Base-by-base conservation (phyloP, 768 basidiomycete species). In the Hemileccinum impolitum region DNA sequence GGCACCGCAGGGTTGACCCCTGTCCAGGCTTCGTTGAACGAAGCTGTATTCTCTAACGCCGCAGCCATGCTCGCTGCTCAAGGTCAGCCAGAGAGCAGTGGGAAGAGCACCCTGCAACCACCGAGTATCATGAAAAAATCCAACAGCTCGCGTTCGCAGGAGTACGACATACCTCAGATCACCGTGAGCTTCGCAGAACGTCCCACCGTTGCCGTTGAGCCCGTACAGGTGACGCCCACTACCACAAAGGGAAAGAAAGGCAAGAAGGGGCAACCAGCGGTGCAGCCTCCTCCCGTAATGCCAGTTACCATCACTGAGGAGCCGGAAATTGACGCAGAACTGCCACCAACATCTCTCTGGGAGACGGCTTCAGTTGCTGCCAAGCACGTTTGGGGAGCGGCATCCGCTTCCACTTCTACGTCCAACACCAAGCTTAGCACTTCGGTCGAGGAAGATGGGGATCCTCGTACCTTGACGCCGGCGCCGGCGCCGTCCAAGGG, bases 91-190 rank as follows among this genome's bases (percentile, higher is more conserved):
- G 50, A 39, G 9, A 42, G 11, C 14, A 39, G 15, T 28, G 43
- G 40, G 4, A 57, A 51, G 50, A 45, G 2, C 53, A 45, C 42
- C 9, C 28, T 56, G 3, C 59, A 55, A 7, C 60, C 55, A 4
- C 55, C 65, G 1, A 57, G 56, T 39, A 45, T 52, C 32, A 51
- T 65, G 55, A 68, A 66, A 40, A 64, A 64, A 39, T 57, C 59
- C 8, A 52, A 39, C 31, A 64, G 66, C 19, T 35, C 61, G 21
- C 66, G 61, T 38, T 57, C 51, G 10, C 59, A 64, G 13, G 61
- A 66, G 35, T 21, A 53, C n/a, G 61, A 65, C 48, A 25, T 63
- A 38, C 63, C 63, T 23, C 59, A 57, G 2, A 62, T 66, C 38
- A 64, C 60, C 9, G 50, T 68, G 10, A 66, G 55, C 39, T 49